Conservation (phyloP, 2,329 filamentous ascomycete species). For the Cytospora piceae region DNA sequence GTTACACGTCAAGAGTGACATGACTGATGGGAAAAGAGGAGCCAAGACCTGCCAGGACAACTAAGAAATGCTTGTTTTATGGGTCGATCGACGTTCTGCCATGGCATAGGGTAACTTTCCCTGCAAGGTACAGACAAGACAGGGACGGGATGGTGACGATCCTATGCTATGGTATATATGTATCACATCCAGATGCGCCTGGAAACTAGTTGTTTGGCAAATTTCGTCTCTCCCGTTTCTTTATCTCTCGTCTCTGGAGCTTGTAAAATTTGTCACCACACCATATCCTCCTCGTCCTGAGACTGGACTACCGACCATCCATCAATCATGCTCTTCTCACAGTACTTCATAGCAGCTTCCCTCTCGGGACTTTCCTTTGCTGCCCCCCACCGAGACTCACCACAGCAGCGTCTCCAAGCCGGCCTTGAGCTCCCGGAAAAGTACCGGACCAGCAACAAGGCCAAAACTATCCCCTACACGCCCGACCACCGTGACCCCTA, state of each 20-base stretch:
- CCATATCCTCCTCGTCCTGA: neutral
- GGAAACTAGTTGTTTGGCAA: neutral
- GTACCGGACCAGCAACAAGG: constrained; percentile 41
- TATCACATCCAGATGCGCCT: neutral
- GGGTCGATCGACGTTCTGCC: neutral
- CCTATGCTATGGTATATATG: neutral
- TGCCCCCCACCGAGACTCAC: constrained; percentile 51
- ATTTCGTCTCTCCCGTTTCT: neutral
- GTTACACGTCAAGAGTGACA: neutral
- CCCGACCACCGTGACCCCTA: constrained; percentile 63
- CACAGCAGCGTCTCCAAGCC: constrained; percentile 57
- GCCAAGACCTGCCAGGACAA: neutral
- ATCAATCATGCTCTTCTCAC: constrained; percentile 22
- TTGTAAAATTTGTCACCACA: too few species aligned
- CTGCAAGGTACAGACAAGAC: neutral
- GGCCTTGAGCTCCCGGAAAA: constrained; percentile 51
- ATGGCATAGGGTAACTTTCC: neutral
- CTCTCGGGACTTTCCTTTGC: constrained; percentile 34
- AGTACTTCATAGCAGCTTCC: constrained; percentile 32
- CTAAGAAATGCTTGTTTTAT: constrained; percentile 10
- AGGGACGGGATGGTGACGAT: constrained; percentile 23
- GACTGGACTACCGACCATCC: constrained; percentile 6
- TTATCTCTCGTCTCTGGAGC: neutral
- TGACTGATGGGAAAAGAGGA: neutral
- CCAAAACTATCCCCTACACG: constrained; percentile 56